Base-by-base conservation (phyloP, 345 rosid genomes). In the Eucalyptus cloeziana region DNA sequence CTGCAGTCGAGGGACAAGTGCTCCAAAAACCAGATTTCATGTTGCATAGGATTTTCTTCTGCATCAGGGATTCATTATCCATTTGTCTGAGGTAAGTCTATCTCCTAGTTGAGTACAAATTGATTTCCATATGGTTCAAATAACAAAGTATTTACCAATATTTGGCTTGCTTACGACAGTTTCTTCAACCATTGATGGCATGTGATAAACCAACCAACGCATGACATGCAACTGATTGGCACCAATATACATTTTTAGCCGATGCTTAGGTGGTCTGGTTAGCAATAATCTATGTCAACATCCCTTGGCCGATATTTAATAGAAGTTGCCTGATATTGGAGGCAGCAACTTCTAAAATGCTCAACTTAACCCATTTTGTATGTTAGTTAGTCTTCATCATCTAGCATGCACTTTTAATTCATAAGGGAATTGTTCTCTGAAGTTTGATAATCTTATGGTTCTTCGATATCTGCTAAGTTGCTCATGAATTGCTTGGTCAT, bases 331-430 rank as follows among this genome's bases (percentile, higher is more conserved):
- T 31, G 6, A 33, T 33, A 7, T 31, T 15, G 6, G 17, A 67
- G 17, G 79, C 6, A 31, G 22, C 76, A 4, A n/a, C 17, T 62
- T 64, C 71, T 3, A 6, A 14, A 13, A 64, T 1, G 15, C 7
- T 14, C 5, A 16, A 64, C 10, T 30, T n/a, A 64, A 30, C 1
- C 0, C 3, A 0, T 30, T 64, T n/a, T 64, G 71, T 64, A 30
- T 15, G 0, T 7, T 13, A 64, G 17, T n/a, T 4, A n/a, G 17
- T 64, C 1, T n/a, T n/a, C 71, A 64, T 64, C 37, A 7, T 7
- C 19, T 64, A 30, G 37, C 8, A 13, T 64, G 71, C 71, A 64
- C 37, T 64, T 2, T 30, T 1, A 2, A 30, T 64, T 14, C 37
- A 64, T 13, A 64, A 14, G 71, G 71, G 71, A 64, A n/a, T n/a